Base-by-base conservation (phyloP, 139 green algal species). In the Microglena sp. region DNA sequence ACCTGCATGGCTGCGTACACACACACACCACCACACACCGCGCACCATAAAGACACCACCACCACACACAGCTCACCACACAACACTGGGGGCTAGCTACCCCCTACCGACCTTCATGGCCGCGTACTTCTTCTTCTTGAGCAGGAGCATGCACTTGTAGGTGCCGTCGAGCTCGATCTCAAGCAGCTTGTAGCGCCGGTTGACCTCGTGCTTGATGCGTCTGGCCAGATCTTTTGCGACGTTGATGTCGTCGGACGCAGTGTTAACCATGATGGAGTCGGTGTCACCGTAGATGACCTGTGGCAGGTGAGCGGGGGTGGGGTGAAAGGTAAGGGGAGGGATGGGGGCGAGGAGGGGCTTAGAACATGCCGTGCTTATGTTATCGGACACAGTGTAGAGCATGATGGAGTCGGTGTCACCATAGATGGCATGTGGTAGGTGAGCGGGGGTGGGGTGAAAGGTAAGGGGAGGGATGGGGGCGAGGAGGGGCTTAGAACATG, bases 41-140 rank as follows among this genome's bases (percentile, higher is more conserved):
- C n/a, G n/a, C n/a, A n/a, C n/a, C n/a, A n/a, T n/a, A n/a, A n/a
- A n/a, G n/a, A n/a, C n/a, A n/a, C n/a, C n/a, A n/a, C n/a, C n/a
- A n/a, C n/a, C n/a, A n/a, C n/a, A n/a, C n/a, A n/a, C n/a, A n/a
- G n/a, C n/a, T n/a, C n/a, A n/a, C n/a, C n/a, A n/a, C n/a, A n/a
- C n/a, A n/a, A n/a, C n/a, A n/a, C n/a, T n/a, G n/a, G n/a, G n/a
- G n/a, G n/a, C n/a, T n/a, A n/a, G n/a, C n/a, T n/a, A n/a, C n/a
- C n/a, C n/a, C n/a, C n/a, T n/a, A n/a, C n/a, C 84, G 33, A 98
- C 63, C 82, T 93, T 94, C 26, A 98, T 64, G 24, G 86, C 87
- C 3, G 93, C 93, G 70, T 99, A 99, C 84, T 99, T 99, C 74
- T 99, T 99, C 89, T 99, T 98, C 84, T 97, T 99, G 5, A 99